phyloP scores from a whole-genome alignment of 768 basidiomycete genomes.

The Glaciozyma martinii region DNA sequence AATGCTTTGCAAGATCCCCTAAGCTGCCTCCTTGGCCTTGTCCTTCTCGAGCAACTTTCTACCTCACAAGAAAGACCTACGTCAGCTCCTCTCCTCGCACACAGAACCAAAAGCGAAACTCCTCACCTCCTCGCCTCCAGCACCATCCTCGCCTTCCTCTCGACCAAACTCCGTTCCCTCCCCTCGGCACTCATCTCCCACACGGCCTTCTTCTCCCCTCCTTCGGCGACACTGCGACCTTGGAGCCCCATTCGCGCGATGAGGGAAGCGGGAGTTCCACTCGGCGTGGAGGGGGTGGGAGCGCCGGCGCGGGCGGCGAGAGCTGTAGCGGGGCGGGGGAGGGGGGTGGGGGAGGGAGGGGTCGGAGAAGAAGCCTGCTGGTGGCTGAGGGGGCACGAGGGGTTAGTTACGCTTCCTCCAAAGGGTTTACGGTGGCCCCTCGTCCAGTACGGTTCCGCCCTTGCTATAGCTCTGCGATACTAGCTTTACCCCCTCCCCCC shows the following conservation, averaged over 20 bases:
- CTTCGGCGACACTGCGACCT: neutral
- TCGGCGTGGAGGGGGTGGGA: neutral
- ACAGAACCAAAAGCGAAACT: no score
- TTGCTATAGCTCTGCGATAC: no score
- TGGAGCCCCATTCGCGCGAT: constrained; percentile 22
- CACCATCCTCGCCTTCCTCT: constrained; percentile 28
- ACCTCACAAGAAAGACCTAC: neutral
- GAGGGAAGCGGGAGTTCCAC: constrained; percentile 17
- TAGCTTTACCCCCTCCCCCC: no score
- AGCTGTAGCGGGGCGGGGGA: neutral
- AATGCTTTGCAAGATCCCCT: no score
- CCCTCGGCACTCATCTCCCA: neutral
- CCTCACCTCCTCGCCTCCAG: constrained; percentile 30
- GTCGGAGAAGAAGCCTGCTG: constrained; percentile 18
- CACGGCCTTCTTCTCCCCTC: neutral
- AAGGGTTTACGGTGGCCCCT: no score
- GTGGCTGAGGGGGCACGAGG: constrained; percentile 3
- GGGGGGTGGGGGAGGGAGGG: neutral
- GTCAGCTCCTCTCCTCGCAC: neutral
- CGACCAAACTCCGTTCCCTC: constrained; percentile 18
- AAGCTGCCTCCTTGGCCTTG: constrained; percentile 1
- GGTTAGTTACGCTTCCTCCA: neutral
- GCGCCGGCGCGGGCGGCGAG: neutral
- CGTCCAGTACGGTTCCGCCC: no score
- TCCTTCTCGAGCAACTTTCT: constrained; percentile 18